Base-by-base conservation (phyloP, 768 basidiomycete species). In the Filobasidium wieringae region DNA sequence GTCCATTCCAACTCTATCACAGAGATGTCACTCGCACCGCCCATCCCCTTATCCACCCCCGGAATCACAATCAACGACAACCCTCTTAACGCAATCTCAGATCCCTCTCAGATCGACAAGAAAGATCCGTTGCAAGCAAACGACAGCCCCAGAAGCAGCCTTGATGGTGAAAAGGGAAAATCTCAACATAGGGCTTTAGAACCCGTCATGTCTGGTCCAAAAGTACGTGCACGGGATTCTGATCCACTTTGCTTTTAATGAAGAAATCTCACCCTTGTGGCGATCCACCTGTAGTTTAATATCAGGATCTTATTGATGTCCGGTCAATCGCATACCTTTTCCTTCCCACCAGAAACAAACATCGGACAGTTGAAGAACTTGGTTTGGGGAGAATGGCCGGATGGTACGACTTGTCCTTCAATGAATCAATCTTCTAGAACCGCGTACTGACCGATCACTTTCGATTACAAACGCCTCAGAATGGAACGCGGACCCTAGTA, bases 281-380 rank as follows among this genome's bases (percentile, higher is more conserved):
- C n/a, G n/a, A n/a, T n/a, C n/a, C n/a, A n/a, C n/a, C 15, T 30
- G 19, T 34, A 69, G 68, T 53, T 64, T 11, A 69, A 71, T 51
- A 33, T 73, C 27, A 61, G 66, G 50, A 70, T 66, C 6, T 58
- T 73, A 2, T 56, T 73, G 50, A 73, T 73, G 49, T 68, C 66
- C 24, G 70, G 70, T 15, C 70, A 73, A 51, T 68, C 62, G 30
- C 69, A 70, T 61, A 58, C 68, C 8, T 67, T 69, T 55, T 61
- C 66, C 7, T 73, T 71, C 51, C 70, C 71, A 51, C 70, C 70
- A 9, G 66, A 70, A 53, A 59, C 64, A 12, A 69, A 68, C 7
- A 65, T 73, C 6, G 70, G 70, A 2, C 51, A 68, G n/a, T 64
- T 68, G 61, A 69, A 69, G 61, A 66, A 67, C 37, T 33, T 65